Percentiles rank a stretch among this genome's conserved stretches.
Evolutionary conservation across 23 red algal species (phyloP).

Genomic region (Gracilaria caudata): DNA sequence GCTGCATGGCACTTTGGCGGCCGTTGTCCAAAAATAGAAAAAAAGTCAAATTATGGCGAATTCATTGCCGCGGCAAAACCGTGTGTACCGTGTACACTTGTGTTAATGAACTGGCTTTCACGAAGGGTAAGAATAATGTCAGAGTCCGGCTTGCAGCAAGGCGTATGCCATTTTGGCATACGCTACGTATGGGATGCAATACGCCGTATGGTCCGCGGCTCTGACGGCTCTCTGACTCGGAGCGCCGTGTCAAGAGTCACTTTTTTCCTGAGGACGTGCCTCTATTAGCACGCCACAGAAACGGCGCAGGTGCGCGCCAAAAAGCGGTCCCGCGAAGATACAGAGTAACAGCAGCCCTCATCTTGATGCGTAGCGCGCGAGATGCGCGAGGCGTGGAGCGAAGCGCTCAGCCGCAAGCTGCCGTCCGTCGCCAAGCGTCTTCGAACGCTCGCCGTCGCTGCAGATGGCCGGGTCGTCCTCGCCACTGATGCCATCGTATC

Average conservation of each 20-base stretch:
- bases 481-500: neutral
- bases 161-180: too few relatives aligned
- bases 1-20: neutral
- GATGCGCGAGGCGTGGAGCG: neutral
- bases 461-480: constrained; percentile 6
- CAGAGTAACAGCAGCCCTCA: neutral
- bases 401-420: constrained; percentile 12
- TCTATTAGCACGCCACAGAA: too few relatives aligned
- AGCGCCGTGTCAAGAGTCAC: too few relatives aligned
- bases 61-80: too few relatives aligned
- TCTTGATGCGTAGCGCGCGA: neutral
- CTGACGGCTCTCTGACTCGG: too few relatives aligned
- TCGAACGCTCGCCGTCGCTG: neutral
- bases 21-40: too few relatives aligned
- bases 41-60: too few relatives aligned
- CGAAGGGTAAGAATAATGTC: neutral
- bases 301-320: neutral
- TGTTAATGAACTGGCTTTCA: neutral
- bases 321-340: too few relatives aligned
- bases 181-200: too few relatives aligned
- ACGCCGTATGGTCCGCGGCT: too few relatives aligned
- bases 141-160: too few relatives aligned
- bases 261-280: too few relatives aligned
- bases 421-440: constrained; percentile 16
- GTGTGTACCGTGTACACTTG: neutral